Evolutionary conservation across 2,329 filamentous ascomycete genomes (phyloP).

Genomic region (Alternaria hordeiaustralica): DNA sequence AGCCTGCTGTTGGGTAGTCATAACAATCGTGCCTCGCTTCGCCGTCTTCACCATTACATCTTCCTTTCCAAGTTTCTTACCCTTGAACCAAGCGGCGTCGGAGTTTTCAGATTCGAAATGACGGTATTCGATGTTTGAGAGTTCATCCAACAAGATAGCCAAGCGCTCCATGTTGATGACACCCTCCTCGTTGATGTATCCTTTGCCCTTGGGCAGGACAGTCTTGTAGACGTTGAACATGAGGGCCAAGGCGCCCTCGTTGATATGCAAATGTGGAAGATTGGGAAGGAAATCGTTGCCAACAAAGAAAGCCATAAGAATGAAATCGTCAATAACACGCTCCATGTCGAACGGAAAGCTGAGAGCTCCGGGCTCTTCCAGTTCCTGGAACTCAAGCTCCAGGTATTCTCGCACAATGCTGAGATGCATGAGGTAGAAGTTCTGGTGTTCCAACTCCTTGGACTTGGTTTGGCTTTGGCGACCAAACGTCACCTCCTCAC

Average conservation of each 20-base stretch:
- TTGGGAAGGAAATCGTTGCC: constrained; percentile 99
- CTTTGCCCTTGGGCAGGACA: constrained; percentile 82
- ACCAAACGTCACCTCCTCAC: constrained; percentile 98
- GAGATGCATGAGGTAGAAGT: constrained; percentile 96
- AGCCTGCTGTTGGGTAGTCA: constrained; percentile 81
- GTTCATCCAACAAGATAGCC: constrained; percentile 76
- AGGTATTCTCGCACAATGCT: constrained; percentile 98
- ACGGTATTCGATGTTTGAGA: constrained; percentile 87
- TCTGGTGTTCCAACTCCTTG: constrained; percentile 97
- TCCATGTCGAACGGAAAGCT: constrained; percentile 90
- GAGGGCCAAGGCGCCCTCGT: constrained; percentile 92
- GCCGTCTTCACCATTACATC: constrained; percentile 69
- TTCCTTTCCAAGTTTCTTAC: constrained; percentile 76
- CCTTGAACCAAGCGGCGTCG: constrained; percentile 89
- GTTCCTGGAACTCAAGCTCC: constrained; percentile 93
- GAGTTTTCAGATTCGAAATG: constrained; percentile 91
- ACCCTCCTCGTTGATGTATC: constrained; percentile 96
- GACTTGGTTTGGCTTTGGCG: constrained; percentile 85
- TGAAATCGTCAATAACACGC: constrained; percentile 97
- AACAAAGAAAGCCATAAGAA: constrained; percentile 99
- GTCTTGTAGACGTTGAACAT: constrained; percentile 98
- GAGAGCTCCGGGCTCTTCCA: constrained; percentile 75
- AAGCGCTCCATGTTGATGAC: constrained; percentile 87
- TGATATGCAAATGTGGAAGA: constrained; percentile 94
- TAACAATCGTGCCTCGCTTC: constrained; percentile 68